Conservation (phyloP, 2,329 filamentous ascomycete genomes). For the Aspergillus sp. region DNA sequence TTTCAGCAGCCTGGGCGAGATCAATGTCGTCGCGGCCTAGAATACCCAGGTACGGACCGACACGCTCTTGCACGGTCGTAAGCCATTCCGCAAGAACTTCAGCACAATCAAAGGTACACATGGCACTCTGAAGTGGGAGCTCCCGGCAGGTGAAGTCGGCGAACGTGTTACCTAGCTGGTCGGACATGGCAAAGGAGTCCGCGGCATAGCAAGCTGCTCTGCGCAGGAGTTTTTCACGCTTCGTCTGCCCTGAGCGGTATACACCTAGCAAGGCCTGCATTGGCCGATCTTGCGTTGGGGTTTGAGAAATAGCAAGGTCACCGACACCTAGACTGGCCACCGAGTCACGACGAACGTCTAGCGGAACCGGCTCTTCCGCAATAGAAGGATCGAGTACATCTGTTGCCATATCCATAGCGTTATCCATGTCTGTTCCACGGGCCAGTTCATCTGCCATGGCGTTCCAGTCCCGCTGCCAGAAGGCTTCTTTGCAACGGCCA, state of each 20-base stretch:
- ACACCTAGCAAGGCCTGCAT: conserved; percentile 35
- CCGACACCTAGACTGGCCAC: conserved; percentile 42
- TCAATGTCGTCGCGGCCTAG: conserved; percentile 83
- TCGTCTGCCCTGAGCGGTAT: conserved; percentile 54
- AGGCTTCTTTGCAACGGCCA: conserved; percentile 87
- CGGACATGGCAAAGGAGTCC: conserved; percentile 85
- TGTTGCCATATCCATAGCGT: conserved; percentile 63
- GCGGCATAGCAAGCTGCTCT: conserved; percentile 96
- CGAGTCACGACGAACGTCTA: conserved; percentile 38
- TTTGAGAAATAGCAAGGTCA: conserved; percentile 43
- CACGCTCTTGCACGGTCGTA: conserved; percentile 87
- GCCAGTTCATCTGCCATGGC: conserved; percentile 87
- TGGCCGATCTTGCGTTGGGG: conserved; percentile 39
- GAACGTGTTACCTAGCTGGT: conserved; percentile 83
- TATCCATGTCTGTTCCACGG: conserved; percentile 73
- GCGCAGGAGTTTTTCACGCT: conserved; percentile 83
- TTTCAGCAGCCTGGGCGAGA: conserved; percentile 76
- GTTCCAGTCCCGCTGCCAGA: conserved; percentile 93
- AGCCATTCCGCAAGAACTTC: conserved; percentile 96
- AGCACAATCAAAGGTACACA: conserved; percentile 92
- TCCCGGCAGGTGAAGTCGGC: conserved; percentile 82
- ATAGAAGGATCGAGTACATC: conserved; percentile 38
- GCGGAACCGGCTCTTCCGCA: conserved; percentile 21
- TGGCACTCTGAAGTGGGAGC: conserved; percentile 83
- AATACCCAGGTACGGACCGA: conserved; percentile 86